phyloP scores from a whole-genome alignment of 257 asterid genomes.

The Solanum raphanifolium region DNA sequence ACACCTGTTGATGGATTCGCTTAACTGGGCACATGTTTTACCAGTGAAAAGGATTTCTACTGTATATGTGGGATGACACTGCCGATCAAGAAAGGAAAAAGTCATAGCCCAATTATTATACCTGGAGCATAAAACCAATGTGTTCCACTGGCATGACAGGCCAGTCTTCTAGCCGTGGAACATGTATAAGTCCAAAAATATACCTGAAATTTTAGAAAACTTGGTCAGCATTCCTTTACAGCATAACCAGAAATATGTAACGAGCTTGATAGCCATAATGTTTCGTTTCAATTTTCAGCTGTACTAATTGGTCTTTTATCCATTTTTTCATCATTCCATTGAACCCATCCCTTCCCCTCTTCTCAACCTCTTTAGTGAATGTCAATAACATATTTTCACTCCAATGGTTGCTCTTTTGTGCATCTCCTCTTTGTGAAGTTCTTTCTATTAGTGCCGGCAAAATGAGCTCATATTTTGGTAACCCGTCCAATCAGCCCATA shows the following conservation, averaged over 20 bases:
- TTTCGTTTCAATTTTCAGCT: neutral
- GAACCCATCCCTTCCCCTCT: neutral
- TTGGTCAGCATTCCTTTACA: neutral
- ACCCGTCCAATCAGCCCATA: no score
- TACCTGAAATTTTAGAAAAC: constrained; percentile 12
- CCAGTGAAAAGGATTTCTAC: neutral
- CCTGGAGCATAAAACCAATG: constrained; percentile 32
- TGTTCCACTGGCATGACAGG: constrained; percentile 40
- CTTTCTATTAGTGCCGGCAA: neutral
- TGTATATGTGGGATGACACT: neutral
- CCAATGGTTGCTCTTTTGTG: neutral
- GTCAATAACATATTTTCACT: neutral
- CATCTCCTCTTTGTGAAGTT: neutral
- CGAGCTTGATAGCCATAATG: neutral
- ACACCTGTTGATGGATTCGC: neutral
- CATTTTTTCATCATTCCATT: neutral
- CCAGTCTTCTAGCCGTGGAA: constrained; percentile 36
- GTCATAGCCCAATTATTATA: neutral
- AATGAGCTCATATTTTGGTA: no score
- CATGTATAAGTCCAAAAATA: constrained; percentile 25
- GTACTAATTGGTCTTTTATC: neutral
- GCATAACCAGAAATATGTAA: neutral
- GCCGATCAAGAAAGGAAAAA: neutral
- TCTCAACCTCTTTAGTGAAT: neutral
- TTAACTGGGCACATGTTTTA: neutral